Conservation (phyloP, 441 rosid genomes). For the Monsonia emarginata region DNA sequence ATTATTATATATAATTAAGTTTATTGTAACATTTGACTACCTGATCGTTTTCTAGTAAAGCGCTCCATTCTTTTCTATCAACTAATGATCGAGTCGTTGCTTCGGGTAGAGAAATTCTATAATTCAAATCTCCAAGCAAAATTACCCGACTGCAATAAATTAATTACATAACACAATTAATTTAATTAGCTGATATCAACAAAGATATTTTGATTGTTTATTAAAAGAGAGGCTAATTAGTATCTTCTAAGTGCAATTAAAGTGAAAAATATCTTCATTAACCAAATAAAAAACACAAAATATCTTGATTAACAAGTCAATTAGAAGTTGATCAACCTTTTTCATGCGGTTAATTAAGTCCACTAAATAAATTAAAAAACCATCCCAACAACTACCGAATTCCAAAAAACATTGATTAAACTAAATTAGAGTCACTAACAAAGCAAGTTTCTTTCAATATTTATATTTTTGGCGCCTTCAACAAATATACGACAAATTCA, state of each 20-base stretch:
- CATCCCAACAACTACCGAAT: constrained; percentile 18
- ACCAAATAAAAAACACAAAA: background rate
- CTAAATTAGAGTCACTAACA: constrained; percentile 12
- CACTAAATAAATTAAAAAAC: background rate
- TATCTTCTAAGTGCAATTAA: background rate
- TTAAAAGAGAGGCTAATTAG: background rate
- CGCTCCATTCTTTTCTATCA: constrained; percentile 47
- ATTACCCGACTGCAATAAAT: constrained; percentile 44
- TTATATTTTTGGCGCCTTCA: constrained; percentile 16
- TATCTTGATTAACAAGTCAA: constrained; percentile 6
- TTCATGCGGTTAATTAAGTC: constrained; percentile 1
- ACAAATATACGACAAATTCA: constrained; percentile 16
- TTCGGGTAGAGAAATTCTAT: constrained; percentile 70
- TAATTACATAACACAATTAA: too few relatives aligned
- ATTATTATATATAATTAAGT: background rate
- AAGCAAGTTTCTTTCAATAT: background rate
- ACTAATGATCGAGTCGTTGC: constrained; percentile 46
- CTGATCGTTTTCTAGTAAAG: constrained; percentile 64
- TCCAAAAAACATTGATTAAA: background rate
- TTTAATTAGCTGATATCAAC: constrained; percentile 21
- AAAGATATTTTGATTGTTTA: constrained; percentile 11
- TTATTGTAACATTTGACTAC: constrained; percentile 20
- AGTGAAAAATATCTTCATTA: background rate
- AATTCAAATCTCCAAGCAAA: constrained; percentile 80
- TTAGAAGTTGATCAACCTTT: constrained; percentile 1